Evolutionary conservation across 2,329 filamentous ascomycete genomes (phyloP), one percentile per base, ranked within the genome.

Genomic region (Blastomyces parvus): DNA sequence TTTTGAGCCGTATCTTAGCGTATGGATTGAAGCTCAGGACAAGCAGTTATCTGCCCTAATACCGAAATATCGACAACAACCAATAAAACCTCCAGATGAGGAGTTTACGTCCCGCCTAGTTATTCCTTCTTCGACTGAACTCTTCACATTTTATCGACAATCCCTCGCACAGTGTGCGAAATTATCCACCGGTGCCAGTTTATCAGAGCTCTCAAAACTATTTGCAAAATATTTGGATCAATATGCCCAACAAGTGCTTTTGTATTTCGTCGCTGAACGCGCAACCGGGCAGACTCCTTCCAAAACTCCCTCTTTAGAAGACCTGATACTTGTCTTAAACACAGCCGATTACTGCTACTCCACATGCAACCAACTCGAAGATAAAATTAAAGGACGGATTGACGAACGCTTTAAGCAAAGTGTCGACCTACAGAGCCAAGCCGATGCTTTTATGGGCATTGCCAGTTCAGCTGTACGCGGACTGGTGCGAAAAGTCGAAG

Each of bases 21-120:
- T 99, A 3, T 99, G 94, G 94, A 91, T 99, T 1, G 93, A 97
- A 65, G 93, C 91, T 11, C 94, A 97, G 75, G 93, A 97, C 76
- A 93, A 87, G 69, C 88, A 96, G 70, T 81, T 97, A 64, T 88
- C 91, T 6, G 77, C 81, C 8, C 86, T 97, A 77, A 90, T 99
- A 67, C 91, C 91, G 0, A 91, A 86, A 73, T 97, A 97, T 76
- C 90, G 89, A 67, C 84, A 83, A 64, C 91, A 96, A 69, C 88
- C 91, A 0, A 82, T 96, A 2, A 83, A 91, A 50, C 86, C 90
- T 2, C 79, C 84, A 0, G 94, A 97, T 68, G 94, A 99, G 69
- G 94, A 99, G 63, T 97, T 97, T 74, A 90, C 90, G 52, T 82
- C 89, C 0, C 90, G 96, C 73, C 86, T 90, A 55, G 93, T 99